Evolutionary conservation across 257 asterid species (phyloP), one percentile per base, ranked within the genome.

Genomic region (Fraxinus americana): DNA sequence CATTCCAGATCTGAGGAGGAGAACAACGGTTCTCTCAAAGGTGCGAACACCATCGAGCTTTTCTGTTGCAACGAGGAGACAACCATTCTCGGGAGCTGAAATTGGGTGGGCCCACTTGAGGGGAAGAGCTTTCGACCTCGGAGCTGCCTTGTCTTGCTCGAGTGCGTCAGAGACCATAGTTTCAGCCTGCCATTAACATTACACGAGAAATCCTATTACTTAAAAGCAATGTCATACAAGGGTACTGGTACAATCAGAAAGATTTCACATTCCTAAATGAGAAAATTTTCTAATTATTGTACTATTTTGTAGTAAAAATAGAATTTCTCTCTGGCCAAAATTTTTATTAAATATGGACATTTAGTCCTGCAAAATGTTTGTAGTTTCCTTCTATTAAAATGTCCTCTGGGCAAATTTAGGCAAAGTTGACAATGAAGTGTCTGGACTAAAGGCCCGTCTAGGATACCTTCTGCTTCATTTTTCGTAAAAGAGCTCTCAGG

Each of bases 51-150:
- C 98, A 43, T 95, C 99, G 9, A 95, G 97, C 85, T 91, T 93
- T 81, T 92, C 98, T 72, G 98, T 89, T 72, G 99, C 96, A 52
- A 95, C 86, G 35, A 95, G 97, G 79, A 95, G 92, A 77, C 98
- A 92, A 54, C 99, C 99, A 67, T 90, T 90, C 81, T 93, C 99
- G 0, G 98, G 98, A 13, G 97, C 84, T 61, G 98, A 91, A 45
- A 95, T 88, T n/a, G 99, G 99, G 86, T 95, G 99, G 13, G 99
- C 99, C 99, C 99, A 95, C 87, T 95, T 93, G 75, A 81, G 79
- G 45, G 93, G 98, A 71, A 89, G 91, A 74, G 90, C 70, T 77
- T 82, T 90, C 27, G 90, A 39, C 59, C 81, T 83, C 13, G 82
- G 38, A 67, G 85, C 19, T 74, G 80, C 48, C 79, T 65, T 81